Evolutionary conservation across 169 alveolate genomes (phyloP).

Genomic region (Eimeria falciformis): DNA sequence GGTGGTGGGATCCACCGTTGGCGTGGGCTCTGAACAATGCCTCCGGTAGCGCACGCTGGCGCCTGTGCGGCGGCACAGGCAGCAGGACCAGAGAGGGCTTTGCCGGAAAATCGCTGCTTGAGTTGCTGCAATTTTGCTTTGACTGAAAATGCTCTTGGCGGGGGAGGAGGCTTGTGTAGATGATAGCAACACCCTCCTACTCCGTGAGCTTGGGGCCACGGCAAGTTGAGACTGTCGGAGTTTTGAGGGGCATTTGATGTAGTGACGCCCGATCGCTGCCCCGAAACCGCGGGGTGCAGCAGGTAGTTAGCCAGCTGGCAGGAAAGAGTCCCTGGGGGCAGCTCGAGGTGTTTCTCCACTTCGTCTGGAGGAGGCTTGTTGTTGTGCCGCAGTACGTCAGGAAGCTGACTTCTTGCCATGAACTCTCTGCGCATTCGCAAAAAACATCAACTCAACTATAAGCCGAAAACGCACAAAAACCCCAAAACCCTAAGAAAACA

Average conservation of each 20-base stretch:
- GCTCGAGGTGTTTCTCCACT: slow-evolving; percentile 75
- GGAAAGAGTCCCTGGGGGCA: slow-evolving; percentile 71
- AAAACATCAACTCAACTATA: background rate
- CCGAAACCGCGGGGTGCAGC: slow-evolving; percentile 66
- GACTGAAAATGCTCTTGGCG: slow-evolving; percentile 61
- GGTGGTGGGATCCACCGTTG: slow-evolving; percentile 53
- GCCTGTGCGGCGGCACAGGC: slow-evolving; percentile 51
- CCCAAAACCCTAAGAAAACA: no score
- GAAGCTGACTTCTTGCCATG: slow-evolving; percentile 67
- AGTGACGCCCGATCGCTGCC: slow-evolving; percentile 77
- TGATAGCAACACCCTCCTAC: slow-evolving; percentile 75
- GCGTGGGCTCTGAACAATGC: slow-evolving; percentile 13
- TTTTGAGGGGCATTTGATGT: slow-evolving; percentile 78
- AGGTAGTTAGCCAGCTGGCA: slow-evolving; percentile 74
- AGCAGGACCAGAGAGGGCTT: slow-evolving; percentile 9
- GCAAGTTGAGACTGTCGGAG: slow-evolving; percentile 71
- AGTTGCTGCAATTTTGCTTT: slow-evolving; percentile 65
- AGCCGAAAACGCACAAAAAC: background rate
- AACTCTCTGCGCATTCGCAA: slow-evolving; percentile 65
- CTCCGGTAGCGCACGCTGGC: background rate
- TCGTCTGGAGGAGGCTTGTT: slow-evolving; percentile 78
- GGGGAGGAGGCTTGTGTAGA: slow-evolving; percentile 70
- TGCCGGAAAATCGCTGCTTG: slow-evolving; percentile 43
- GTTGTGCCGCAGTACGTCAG: slow-evolving; percentile 73
- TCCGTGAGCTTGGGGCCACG: slow-evolving; percentile 49